Evolutionary conservation across 78 protist species (phyloP).

Genomic region (Chrysochromulina parva): DNA sequence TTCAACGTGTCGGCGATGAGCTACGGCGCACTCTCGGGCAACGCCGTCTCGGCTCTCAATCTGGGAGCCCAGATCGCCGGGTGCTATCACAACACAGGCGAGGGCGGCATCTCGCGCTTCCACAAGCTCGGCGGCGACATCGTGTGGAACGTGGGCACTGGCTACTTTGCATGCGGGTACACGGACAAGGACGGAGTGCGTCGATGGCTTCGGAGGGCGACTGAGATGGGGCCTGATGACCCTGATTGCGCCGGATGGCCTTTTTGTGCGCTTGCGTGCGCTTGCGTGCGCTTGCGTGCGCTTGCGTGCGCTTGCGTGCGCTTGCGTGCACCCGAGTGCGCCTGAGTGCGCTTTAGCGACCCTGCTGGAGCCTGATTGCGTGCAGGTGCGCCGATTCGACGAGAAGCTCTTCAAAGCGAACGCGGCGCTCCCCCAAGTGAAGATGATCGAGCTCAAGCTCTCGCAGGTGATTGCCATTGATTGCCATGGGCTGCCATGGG

Average conservation of each 20-base stretch:
- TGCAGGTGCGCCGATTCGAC: neutral
- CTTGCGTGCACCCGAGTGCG: too few species aligned
- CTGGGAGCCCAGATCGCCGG: conserved; percentile 24
- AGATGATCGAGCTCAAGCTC: conserved; percentile 46
- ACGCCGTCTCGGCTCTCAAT: conserved; percentile 34
- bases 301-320: too few species aligned
- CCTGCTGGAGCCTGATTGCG: too few species aligned
- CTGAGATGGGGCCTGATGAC: neutral
- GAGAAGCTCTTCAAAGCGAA: neutral
- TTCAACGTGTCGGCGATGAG: conserved; percentile 34
- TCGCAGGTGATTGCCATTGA: neutral
- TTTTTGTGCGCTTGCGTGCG: too few species aligned
- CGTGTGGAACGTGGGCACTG: conserved; percentile 38
- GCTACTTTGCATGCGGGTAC: conserved; percentile 25
- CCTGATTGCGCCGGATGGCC: too few species aligned
- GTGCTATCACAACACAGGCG: conserved; percentile 34
- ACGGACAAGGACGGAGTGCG: neutral
- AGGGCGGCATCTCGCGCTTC: conserved; percentile 5
- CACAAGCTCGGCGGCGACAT: conserved; percentile 4
- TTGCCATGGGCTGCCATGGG: neutral
- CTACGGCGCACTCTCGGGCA: conserved; percentile 39
- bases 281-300: too few species aligned
- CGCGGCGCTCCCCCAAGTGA: neutral
- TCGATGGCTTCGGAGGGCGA: neutral
- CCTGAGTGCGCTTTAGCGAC: too few species aligned